Base-by-base conservation (phyloP, 1,284 basidiomycete species). In the Moniliophthora roreri region DNA sequence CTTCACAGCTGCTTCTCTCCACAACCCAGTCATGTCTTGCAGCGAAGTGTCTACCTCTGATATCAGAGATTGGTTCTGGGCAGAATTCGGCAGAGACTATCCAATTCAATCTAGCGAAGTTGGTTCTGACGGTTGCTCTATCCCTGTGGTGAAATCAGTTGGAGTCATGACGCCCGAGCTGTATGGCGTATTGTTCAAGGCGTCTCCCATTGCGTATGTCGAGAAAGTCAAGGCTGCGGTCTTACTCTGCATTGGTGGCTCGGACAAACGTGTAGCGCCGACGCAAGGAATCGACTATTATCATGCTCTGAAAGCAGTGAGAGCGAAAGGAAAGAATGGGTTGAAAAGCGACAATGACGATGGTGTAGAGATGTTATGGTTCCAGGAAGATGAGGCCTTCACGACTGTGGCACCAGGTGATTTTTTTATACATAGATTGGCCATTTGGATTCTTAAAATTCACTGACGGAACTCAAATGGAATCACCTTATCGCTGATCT, bases 51-150 rank as follows among this genome's bases (percentile, higher is more conserved):
- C 77, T 1, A 72, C 72, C 42, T 80, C 78, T 0, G 89, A 91
- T 59, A 90, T 91, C 38, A 80, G 84, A 2, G 89, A 91, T 60
- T 91, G 88, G 88, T 79, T 80, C 38, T 84, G 75, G 60, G 63
- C 69, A 11, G 88, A 91, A 66, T 81, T 84, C 50, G 82, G 77
- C 1, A 54, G 82, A 2, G 58, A 65, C 1, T 82, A 77, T 50
- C 69, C 73, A 1, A 51, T 76, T 1, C 57, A 58, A 4, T 76
- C 74, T 16, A 68, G 62, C 16, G 57, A 72, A 32, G 51, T 60
- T 24, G 51, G 20, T 7, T 24, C 57, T 3, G 54, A 59, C 54
- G 20, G 52, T n/a, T 15, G 24, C 11, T 46, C 36, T 20, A 28
- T 51, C 21, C 42, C 34, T 24, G 32, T n/a, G 15, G 44, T 34